Evolutionary conservation across 106 monocot genomes (phyloP).

Genomic region (Allium cepa): DNA sequence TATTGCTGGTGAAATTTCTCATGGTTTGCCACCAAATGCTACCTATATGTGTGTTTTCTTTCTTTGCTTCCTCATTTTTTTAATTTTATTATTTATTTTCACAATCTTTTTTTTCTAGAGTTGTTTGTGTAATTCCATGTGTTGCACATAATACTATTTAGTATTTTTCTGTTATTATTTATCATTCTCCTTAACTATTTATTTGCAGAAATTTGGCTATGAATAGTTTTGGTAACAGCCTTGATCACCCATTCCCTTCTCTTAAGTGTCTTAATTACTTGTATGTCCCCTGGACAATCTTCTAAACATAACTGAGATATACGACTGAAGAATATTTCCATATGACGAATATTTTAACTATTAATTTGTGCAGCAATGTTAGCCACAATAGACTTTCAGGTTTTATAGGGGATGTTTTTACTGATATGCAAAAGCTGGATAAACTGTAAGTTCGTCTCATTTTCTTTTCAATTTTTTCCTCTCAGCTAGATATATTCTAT

Average conservation of each 20-base stretch:
- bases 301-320: no score
- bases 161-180: no score
- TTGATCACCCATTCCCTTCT: background rate
- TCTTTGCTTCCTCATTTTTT: background rate
- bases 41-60: background rate
- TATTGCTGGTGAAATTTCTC: background rate
- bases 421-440: background rate
- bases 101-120: background rate
- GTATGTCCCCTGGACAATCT: no score
- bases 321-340: no score
- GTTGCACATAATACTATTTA: no score
- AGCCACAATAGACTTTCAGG: background rate
- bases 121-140: no score
- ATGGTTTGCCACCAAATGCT: background rate
- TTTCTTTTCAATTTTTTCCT: background rate
- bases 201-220: no score
- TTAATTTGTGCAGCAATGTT: background rate
- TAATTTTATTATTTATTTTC: background rate
- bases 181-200: no score
- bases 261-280: background rate
- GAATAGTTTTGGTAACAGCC: background rate
- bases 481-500: background rate
- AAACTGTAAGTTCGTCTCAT: background rate
- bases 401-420: background rate
- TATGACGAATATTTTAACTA: no score